These are phyloP conservation scores for Bruguiera gymnorhiza DNA, from an alignment of 345 rosid species.

Conservation along the genomic window DNA sequence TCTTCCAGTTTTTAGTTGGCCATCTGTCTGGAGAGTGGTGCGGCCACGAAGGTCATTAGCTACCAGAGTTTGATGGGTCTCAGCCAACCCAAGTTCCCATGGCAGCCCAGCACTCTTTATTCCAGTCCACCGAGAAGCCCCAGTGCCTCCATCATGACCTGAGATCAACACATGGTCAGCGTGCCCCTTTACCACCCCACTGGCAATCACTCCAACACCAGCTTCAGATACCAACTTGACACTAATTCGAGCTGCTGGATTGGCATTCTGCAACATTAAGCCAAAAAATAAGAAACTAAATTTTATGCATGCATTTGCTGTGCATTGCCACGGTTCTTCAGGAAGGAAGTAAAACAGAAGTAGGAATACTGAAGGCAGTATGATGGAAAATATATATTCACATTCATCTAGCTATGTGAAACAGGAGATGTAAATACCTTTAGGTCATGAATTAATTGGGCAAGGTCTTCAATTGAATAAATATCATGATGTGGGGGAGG, in stretches of 20 bases:
- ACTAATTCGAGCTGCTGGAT: slow-evolving; percentile 88
- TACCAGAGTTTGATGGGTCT: slow-evolving; percentile 98
- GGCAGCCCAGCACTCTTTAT: slow-evolving; percentile 98
- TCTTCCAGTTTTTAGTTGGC: slow-evolving; percentile 97
- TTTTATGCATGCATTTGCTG: neutral
- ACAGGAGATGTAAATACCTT: slow-evolving; percentile 51
- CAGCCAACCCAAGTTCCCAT: slow-evolving; percentile 99
- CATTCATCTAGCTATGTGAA: neutral
- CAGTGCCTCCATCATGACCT: slow-evolving; percentile 99
- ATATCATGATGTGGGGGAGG: slow-evolving; percentile 99
- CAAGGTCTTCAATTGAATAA: slow-evolving; percentile 98
- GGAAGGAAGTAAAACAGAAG: neutral
- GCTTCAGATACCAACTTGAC: slow-evolving; percentile 98
- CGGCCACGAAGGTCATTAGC: slow-evolving; percentile 99
- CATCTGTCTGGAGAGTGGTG: slow-evolving; percentile 96
- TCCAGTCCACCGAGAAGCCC: slow-evolving; percentile 99
- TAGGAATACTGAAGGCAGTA: neutral
- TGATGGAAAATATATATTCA: neutral
- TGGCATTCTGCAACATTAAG: slow-evolving; percentile 62
- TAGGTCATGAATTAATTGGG: slow-evolving; percentile 96
- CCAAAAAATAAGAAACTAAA: neutral
- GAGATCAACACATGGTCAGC: slow-evolving; percentile 97
- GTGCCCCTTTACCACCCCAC: slow-evolving; percentile 99
- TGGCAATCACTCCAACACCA: slow-evolving; percentile 99
- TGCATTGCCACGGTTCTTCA: neutral